Evolutionary conservation across 1,284 basidiomycete genomes (phyloP), one percentile per base, ranked within the genome.

Genomic region (Microbotryum scabiosae): DNA sequence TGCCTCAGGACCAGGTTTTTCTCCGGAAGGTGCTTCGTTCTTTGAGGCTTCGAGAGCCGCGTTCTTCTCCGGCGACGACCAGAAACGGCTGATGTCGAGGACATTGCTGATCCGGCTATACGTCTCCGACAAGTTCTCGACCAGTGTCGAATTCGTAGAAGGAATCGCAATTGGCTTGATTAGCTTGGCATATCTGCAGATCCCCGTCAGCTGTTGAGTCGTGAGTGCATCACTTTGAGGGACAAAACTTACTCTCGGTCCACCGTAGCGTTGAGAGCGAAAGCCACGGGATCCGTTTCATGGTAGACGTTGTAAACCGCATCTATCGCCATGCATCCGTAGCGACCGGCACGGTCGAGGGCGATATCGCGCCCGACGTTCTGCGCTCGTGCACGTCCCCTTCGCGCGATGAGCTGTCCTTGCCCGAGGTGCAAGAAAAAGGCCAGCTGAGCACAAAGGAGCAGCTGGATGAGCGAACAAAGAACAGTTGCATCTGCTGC

Each of bases 221-320:
- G 41, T 25, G 43, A 21, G 0, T 16, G 20, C 20, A n/a, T 20
- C 16, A 7, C 21, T 14, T 26, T 25, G 16, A 45, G 48, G 41
- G 7, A 25, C 21, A 26, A 0, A 36, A 36, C 60, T 8, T 4
- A 53, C 57, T 64, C 57, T 1, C 67, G 65, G 57, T 77, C 76
- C 43, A 75, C 75, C 10, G 72, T 72, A 3, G 76, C 71, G 45
- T 72, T 74, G 10, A 76, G 69, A 7, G 62, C 51, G 51, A 75
- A 76, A 5, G 74, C 75, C 9, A 77, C 75, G 0, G 77, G 76
- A 58, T 78, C 77, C 5, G 74, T 73, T 9, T 72, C 68, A 51
- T 74, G 72, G 61, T 75, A 78, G 45, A 74, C 62, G 26, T 60
- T 63, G 54, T 60, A 63, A 20, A 67, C 62, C 8, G 61, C 54